These are phyloP conservation scores for Ceratobasidium sp. DNA, from an alignment of 1,284 basidiomycete species.

Conservation along the genomic window DNA sequence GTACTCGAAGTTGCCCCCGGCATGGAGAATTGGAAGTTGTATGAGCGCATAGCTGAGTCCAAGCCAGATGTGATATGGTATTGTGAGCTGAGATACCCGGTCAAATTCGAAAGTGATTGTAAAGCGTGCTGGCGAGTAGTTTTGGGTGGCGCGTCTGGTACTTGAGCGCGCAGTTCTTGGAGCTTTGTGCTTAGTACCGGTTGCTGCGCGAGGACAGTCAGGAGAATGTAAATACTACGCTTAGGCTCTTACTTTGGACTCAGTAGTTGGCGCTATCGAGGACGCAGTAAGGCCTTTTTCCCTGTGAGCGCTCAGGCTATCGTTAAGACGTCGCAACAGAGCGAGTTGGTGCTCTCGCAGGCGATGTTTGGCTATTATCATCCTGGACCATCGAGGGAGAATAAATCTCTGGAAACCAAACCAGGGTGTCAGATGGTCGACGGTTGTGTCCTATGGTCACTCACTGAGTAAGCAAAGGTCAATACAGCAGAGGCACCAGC, in stretches of 20 bases:
- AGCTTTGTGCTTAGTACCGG: slow-evolving; percentile 16
- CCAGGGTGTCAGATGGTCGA: too few species aligned
- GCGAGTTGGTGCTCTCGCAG: slow-evolving; percentile 27
- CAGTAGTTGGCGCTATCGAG: slow-evolving; percentile 23
- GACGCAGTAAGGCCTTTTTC: not conserved
- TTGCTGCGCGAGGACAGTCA: not conserved
- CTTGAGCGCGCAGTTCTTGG: slow-evolving; percentile 28
- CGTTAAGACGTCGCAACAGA: slow-evolving; percentile 15
- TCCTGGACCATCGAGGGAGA: slow-evolving; percentile 38
- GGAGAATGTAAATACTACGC: not conserved
- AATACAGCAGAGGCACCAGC: slow-evolving; percentile 36
- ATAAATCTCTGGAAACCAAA: slow-evolving; percentile 26
- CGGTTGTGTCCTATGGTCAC: too few species aligned
- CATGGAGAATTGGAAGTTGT: slow-evolving; percentile 41
- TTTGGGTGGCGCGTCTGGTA: slow-evolving; percentile 27
- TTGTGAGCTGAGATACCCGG: slow-evolving; percentile 41
- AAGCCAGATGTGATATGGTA: slow-evolving; percentile 36
- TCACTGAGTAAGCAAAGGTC: slow-evolving; percentile 37
- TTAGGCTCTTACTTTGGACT: slow-evolving; percentile 21
- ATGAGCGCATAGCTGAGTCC: slow-evolving; percentile 36
- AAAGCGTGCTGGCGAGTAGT: slow-evolving; percentile 33
- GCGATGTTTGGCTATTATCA: slow-evolving; percentile 35
- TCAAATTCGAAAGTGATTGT: slow-evolving; percentile 36
- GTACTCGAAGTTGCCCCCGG: slow-evolving; percentile 23
- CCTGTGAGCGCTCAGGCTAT: slow-evolving; percentile 12